Conservation (phyloP, 2,329 filamentous ascomycete species). For the Fusarium sambucinum region DNA sequence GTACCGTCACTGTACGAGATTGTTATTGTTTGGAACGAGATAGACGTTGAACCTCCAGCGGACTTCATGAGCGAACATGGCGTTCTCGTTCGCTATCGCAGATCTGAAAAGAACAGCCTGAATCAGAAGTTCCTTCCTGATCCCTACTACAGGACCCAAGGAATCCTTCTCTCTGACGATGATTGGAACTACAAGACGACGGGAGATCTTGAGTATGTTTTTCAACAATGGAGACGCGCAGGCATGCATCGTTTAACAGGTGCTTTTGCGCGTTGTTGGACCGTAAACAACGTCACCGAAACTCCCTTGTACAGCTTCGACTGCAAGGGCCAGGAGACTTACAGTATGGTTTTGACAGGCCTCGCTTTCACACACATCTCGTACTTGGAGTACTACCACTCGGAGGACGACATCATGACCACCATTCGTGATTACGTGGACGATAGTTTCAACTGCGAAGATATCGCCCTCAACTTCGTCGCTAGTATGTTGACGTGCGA, state of each 20-base stretch:
- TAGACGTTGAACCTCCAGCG: constrained; percentile 45
- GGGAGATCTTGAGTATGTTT: constrained; percentile 53
- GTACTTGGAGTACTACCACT: constrained; percentile 54
- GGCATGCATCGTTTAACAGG: constrained; percentile 51
- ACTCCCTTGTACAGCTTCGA: constrained; percentile 48
- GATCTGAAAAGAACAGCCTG: constrained; percentile 49
- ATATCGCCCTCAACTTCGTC: constrained; percentile 55
- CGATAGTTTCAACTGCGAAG: constrained; percentile 54
- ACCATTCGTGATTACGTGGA: constrained; percentile 53
- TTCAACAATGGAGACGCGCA: constrained; percentile 54
- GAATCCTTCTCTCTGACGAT: constrained; percentile 54
- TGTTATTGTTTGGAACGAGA: constrained; percentile 54
- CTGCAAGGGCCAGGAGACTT: constrained; percentile 46
- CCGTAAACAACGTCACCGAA: constrained; percentile 25
- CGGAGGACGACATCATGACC: constrained; percentile 44
- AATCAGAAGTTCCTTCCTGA: constrained; percentile 55
- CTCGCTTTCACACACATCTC: constrained; percentile 54
- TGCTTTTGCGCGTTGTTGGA: constrained; percentile 51
- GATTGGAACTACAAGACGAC: constrained; percentile 54
- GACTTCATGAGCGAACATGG: constrained; percentile 44
- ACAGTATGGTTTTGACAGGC: constrained; percentile 54
- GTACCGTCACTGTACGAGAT: constrained; percentile 54
- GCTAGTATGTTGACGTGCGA: constrained; percentile 49
- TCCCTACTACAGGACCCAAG: constrained; percentile 51
- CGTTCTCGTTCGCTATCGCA: constrained; percentile 51